These are phyloP conservation scores for Coemansia sp. DNA, from an alignment of 371 early-diverging fungal species.

Conservation along the genomic window DNA sequence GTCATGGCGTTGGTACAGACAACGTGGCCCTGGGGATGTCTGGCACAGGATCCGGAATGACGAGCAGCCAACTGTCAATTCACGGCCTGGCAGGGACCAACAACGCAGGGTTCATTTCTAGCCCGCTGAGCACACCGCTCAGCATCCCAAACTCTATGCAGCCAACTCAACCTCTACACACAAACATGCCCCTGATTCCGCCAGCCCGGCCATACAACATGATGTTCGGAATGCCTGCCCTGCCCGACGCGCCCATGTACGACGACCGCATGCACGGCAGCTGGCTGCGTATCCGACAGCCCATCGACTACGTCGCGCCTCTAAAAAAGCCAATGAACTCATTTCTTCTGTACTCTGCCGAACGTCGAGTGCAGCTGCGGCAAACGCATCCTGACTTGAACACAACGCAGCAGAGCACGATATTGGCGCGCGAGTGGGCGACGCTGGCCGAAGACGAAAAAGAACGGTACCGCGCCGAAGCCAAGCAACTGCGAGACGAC, in stretches of 20 bases:
- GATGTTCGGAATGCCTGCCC: conserved; percentile 41
- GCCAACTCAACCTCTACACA: not conserved
- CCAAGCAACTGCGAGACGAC: conserved; percentile 49
- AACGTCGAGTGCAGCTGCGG: conserved; percentile 61
- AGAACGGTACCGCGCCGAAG: conserved; percentile 45
- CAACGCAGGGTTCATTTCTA: conserved; percentile 10
- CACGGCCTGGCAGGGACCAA: conserved; percentile 11
- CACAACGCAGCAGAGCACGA: conserved; percentile 60
- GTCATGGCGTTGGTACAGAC: not conserved
- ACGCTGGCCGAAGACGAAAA: conserved; percentile 52
- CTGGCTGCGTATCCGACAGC: conserved; percentile 47
- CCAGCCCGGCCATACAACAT: conserved; percentile 41
- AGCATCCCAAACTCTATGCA: not conserved
- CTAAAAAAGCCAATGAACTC: conserved; percentile 59
- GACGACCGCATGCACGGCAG: conserved; percentile 40
- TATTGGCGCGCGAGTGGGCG: conserved; percentile 63
- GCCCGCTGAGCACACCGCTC: conserved; percentile 12
- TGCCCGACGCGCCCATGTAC: conserved; percentile 35
- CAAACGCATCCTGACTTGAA: conserved; percentile 56
- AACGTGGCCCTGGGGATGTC: not conserved
- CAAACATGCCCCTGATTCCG: conserved; percentile 13
- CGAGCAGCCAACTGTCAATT: conserved; percentile 5
- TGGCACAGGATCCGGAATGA: not conserved
- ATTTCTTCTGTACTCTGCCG: conserved; percentile 58
- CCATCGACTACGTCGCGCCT: conserved; percentile 50